These are phyloP conservation scores for Mrakia gelida DNA, from an alignment of 768 basidiomycete species.

Conservation along the genomic window DNA sequence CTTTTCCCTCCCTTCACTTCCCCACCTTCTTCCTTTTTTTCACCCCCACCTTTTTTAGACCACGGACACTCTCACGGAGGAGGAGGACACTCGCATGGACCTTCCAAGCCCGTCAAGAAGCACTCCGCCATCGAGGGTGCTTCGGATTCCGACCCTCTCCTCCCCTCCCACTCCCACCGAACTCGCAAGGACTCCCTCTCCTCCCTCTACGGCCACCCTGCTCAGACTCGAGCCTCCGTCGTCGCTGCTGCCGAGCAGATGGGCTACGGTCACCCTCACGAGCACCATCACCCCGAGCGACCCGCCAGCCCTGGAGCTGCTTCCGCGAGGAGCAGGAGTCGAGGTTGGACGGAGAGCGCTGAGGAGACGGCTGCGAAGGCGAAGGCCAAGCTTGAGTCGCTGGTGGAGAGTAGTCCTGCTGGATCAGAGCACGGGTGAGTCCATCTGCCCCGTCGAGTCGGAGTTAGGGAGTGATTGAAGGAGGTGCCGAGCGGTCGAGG, in stretches of 20 bases:
- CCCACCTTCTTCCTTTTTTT: neutral
- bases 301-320: slow-evolving; percentile 19
- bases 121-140: slow-evolving; percentile 19
- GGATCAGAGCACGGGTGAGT: slow-evolving; percentile 32
- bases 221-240: slow-evolving; percentile 49
- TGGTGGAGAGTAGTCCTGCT: slow-evolving; percentile 23
- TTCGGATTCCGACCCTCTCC: slow-evolving; percentile 29
- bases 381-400: slow-evolving; percentile 17
- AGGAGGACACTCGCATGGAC: slow-evolving; percentile 47
- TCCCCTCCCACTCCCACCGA: slow-evolving; percentile 5
- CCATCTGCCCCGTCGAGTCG: neutral
- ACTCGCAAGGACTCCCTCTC: slow-evolving; percentile 43
- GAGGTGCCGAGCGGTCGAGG: no score
- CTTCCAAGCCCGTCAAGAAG: slow-evolving; percentile 21
- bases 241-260: slow-evolving; percentile 79
- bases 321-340: slow-evolving; percentile 25
- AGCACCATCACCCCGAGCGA: slow-evolving; percentile 32
- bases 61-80: slow-evolving; percentile 52
- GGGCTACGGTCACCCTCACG: slow-evolving; percentile 41
- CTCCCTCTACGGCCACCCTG: slow-evolving; percentile 63
- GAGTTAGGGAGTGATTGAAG: neutral
- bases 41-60: neutral
- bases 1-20: neutral
- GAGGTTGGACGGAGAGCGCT: neutral
- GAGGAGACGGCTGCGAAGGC: neutral